phyloP scores from a whole-genome alignment of 345 rosid species.

The Citrus unshiu region DNA sequence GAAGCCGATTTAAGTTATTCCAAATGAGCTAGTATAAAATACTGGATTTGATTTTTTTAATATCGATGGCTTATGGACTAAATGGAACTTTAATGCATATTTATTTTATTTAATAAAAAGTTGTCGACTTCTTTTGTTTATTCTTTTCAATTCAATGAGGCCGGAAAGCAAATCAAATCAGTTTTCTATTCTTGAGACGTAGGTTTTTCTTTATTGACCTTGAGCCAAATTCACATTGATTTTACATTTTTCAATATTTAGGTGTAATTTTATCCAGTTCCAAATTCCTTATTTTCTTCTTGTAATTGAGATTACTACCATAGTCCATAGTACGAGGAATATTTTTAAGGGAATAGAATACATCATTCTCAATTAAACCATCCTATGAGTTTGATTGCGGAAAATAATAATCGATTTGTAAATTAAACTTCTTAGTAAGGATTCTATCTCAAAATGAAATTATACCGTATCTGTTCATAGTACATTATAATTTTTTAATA shows the following conservation, averaged over 20 bases:
- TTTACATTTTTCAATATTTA: not conserved
- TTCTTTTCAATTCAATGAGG: not conserved
- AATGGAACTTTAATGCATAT: not conserved
- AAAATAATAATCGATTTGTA: too few relatives aligned
- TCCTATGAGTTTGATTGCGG: not conserved
- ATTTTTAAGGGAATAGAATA: not conserved
- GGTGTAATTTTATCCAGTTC: not conserved
- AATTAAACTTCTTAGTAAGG: too few relatives aligned
- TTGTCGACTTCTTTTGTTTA: not conserved
- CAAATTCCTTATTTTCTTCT: not conserved
- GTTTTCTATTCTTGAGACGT: not conserved
- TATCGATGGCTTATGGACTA: not conserved
- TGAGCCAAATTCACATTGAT: not conserved
- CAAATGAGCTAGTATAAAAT: not conserved
- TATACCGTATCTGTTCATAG: rapidly evolving
- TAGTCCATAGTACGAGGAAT: not conserved
- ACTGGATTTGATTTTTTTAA: not conserved
- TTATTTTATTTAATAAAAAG: not conserved
- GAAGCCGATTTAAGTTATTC: not conserved
- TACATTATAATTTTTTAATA: too few relatives aligned
- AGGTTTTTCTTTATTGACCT: not conserved
- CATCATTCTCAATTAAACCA: not conserved
- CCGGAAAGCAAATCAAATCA: not conserved
- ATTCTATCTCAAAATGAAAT: too few relatives aligned
- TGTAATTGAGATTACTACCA: not conserved